Base-by-base conservation (phyloP, 177 flowering plant genomes). In the Telopea speciosissima region DNA sequence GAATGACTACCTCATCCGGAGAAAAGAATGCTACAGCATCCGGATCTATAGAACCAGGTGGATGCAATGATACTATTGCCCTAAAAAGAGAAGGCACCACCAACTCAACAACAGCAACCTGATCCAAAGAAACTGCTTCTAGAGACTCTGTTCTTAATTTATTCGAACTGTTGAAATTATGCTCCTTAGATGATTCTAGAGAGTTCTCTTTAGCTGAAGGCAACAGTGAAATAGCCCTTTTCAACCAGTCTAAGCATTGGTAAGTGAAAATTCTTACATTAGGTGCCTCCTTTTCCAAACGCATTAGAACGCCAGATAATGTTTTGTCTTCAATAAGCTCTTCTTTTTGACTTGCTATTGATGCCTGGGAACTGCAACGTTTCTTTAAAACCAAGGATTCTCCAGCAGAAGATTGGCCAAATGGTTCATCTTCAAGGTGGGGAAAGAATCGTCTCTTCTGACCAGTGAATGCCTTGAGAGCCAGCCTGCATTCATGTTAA, bases 11-110 rank as follows among this genome's bases (percentile, higher is more conserved):
- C 99, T 92, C 99, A 74, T 95, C 98, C 2, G 99, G 98, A 68
- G 98, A 91, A 79, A 91, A 95, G 85, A 95, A 91, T 25, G 98
- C 91, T 23, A 93, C 94, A 14, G 99, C 87, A 85, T 90, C 97
- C 71, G 99, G 98, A 61, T 88, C 88, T 63, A 77, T 73, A 66
- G 97, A 90, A 62, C 97, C 99, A 63, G 88, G 93, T 33, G 94
- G 93, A 82, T 91, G 92, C 78, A 95, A 80, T 68, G 99, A 92
- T 59, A 95, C 80, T 69, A 93, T 52, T 63, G 90, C 96, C 80
- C 98, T 87, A 76, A 92, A 89, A 67, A 93, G 79, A 64, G 89
- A 86, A 68, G 99, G 98, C 70, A 83, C 78, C 61, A 85, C 77
- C 80, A 95, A 72, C 78, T 95, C 99, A 66, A 95, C 79, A 12